Base-by-base conservation (phyloP, 306 rosid genomes). In the Begonia fuchsioides region DNA sequence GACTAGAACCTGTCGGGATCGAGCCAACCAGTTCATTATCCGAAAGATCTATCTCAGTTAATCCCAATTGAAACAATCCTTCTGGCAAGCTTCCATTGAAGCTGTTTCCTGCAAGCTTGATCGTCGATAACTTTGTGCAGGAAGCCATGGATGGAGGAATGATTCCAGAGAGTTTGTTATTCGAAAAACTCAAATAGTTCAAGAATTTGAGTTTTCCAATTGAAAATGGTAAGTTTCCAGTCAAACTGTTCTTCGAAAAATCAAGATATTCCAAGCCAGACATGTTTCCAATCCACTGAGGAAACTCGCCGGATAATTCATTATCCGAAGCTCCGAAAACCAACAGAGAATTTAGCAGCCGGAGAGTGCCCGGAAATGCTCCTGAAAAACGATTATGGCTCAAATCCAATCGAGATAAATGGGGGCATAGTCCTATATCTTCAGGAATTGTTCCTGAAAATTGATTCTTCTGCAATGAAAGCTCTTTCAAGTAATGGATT, bases 211-310 rank as follows among this genome's bases (percentile, higher is more conserved):
- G 56, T 43, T 65, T 71, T 5, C 82, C 80, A 14, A 79, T 47
- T 59, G 92, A 67, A 3, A 54, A 19, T 3, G 94, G 85, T 13
- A 80, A 70, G 60, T 53, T 61, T 47, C 94, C 94, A 6, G 46
- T 48, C 26, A 90, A 59, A 47, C 65, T 75, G 65, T 81, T 90
- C 61, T 58, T 73, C 13, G 94, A 74, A 47, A 90, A 70, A 44
- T 81, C 92, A 15, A 84, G 14, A 39, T 76, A 56, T 15, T 76
- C 80, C 39, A 90, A 47, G 49, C 68, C 75, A 5, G 52, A 59
- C 84, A 81, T 41, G 15, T 69, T 77, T 55, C 80, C 83, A 63
- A 90, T 72, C 97, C 93, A 90, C 41, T 47, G 56, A 52, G 93
- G 94, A 10, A 84, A 41, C 13, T 70, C 79, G 45, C 72, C 65